Evolutionary conservation across 2,329 filamentous ascomycete genomes (phyloP).

Genomic region (Fusarium sp.): DNA sequence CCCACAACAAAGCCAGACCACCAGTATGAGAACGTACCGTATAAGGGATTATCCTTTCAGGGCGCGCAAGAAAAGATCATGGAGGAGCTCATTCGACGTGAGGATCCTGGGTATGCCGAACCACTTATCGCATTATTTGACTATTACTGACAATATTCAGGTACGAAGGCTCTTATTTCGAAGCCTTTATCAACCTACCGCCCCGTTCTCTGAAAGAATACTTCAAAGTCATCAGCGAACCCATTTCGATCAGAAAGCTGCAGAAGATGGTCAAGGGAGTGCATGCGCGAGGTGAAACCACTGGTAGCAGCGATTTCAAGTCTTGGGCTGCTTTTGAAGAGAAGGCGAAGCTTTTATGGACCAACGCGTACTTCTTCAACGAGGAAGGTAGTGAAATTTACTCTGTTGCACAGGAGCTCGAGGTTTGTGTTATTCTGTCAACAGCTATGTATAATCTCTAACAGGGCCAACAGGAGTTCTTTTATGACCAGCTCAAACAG

Average conservation of each 20-base stretch:
- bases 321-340: constrained; percentile 86
- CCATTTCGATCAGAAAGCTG: constrained; percentile 81
- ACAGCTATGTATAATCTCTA: constrained; percentile 8
- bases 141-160: constrained; percentile 58
- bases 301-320: constrained; percentile 77
- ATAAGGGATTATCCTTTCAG: constrained; percentile 82
- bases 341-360: constrained; percentile 84
- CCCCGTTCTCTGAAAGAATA: constrained; percentile 84
- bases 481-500: constrained; percentile 75
- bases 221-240: constrained; percentile 85
- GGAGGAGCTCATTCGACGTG: constrained; percentile 77
- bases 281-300: constrained; percentile 74
- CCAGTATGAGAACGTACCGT: constrained; percentile 69
- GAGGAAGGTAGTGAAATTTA: constrained; percentile 91
- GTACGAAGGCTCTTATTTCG: constrained; percentile 76
- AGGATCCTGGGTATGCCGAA: constrained; percentile 70
- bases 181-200: constrained; percentile 83
- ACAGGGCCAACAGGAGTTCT: constrained; percentile 69
- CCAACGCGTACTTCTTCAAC: constrained; percentile 89
- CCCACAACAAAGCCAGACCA: constrained; percentile 62
- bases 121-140: not conserved
- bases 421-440: constrained; percentile 64
- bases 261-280: constrained; percentile 82
- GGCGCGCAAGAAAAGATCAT: constrained; percentile 89
- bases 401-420: constrained; percentile 79